These are phyloP conservation scores for Auricularia auricula-judae DNA, from an alignment of 768 basidiomycete species.

Conservation along the genomic window DNA sequence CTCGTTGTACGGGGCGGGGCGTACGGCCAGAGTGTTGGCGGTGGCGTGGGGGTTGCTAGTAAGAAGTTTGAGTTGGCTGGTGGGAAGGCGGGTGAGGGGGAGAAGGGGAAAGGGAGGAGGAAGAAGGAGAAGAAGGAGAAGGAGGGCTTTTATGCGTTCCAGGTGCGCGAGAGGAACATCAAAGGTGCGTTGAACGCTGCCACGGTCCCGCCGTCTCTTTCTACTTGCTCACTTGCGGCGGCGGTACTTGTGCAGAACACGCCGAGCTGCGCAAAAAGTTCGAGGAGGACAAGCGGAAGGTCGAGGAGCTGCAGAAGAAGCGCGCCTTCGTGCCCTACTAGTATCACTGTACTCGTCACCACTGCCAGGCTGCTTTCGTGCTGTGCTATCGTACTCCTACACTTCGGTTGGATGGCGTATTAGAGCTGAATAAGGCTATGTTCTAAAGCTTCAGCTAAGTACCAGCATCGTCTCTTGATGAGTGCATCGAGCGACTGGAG, in stretches of 20 bases:
- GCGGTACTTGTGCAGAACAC: slow-evolving; percentile 28
- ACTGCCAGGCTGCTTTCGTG: no score
- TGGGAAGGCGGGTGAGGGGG: slow-evolving; percentile 17
- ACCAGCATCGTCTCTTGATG: no score
- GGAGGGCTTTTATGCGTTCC: slow-evolving; percentile 76
- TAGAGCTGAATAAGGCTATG: no score
- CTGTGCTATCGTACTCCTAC: no score
- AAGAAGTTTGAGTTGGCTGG: slow-evolving; percentile 38
- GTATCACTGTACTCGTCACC: no score
- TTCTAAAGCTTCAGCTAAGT: no score
- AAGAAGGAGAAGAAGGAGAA: slow-evolving; percentile 55
- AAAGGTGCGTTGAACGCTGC: slow-evolving; percentile 39
- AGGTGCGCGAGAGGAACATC: slow-evolving; percentile 80
- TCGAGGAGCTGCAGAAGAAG: slow-evolving; percentile 68
- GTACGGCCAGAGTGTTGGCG: slow-evolving; percentile 80
- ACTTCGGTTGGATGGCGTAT: no score
- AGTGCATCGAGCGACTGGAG: no score
- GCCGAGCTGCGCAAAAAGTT: slow-evolving; percentile 63
- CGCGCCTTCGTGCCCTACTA: slow-evolving; percentile 83
- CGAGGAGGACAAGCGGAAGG: slow-evolving; percentile 80
- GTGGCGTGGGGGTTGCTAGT: slow-evolving; percentile 55
- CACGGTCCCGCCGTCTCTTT: background rate
- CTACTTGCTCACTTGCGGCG: slow-evolving; percentile 11
- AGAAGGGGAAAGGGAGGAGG: slow-evolving; percentile 36
- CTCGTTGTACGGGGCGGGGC: slow-evolving; percentile 87